Conservation (phyloP, 164 flowering plant species). For the Buxus sempervirens region DNA sequence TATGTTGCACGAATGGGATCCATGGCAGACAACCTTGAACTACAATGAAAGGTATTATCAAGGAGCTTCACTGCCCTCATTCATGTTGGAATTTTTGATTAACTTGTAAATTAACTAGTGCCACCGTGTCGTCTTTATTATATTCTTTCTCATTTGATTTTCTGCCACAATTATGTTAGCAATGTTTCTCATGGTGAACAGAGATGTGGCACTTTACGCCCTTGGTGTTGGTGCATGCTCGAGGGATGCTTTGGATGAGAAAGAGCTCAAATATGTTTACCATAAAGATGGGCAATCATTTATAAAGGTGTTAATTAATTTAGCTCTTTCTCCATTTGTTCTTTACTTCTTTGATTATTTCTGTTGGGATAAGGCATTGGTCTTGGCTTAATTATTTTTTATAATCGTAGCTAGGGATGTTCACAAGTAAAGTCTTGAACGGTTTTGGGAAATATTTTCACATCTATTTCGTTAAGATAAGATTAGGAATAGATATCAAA, state of each 20-base stretch:
- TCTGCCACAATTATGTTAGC: not conserved
- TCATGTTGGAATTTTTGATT: not conserved
- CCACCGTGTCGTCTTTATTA: not conserved
- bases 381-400: too few species aligned
- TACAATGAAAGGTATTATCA: conserved; percentile 59
- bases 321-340: not conserved
- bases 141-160: not conserved
- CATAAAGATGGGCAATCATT: conserved; percentile 64
- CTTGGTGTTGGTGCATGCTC: conserved; percentile 90
- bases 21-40: conserved; percentile 38
- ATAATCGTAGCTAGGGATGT: too few species aligned
- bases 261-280: conserved; percentile 87
- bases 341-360: too few species aligned
- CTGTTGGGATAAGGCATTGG: too few species aligned
- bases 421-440: too few species aligned
- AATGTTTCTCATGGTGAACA: conserved; percentile 19
- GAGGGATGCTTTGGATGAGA: conserved; percentile 62
- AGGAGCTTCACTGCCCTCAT: not conserved
- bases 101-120: not conserved
- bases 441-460: too few species aligned
- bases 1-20: conserved; percentile 13
- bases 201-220: conserved; percentile 88
- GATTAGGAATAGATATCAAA: too few species aligned
- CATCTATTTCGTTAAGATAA: too few species aligned
- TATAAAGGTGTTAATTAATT: conserved; percentile 45